Base-by-base conservation (phyloP, 305 asterid species). In the Salvia sclarea region DNA sequence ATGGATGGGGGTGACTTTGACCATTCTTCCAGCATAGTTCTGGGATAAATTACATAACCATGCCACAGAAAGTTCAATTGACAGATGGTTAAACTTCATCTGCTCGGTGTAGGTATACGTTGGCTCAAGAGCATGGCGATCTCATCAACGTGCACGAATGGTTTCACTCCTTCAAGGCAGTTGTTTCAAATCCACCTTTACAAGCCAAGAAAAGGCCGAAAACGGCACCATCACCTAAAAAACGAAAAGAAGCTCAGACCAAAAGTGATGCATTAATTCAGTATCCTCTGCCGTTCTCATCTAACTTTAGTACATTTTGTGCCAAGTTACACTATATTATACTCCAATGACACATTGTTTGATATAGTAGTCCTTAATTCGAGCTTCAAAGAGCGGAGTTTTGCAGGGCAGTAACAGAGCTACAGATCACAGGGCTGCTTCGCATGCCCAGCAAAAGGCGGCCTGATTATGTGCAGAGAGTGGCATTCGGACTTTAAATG, bases 391-490 rank as follows among this genome's bases (percentile, higher is more conserved):
- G 98, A 89, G 97, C 96, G 21, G 86, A 85, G 17, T 94, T 94
- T 77, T 94, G 97, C 80, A 86, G 96, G 86, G 97, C 96, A 50
- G 83, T 91, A 20, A 75, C 75, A 17, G 99, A 94, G 82, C 86
- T 91, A 54, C 99, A 94, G 79, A 88, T 91, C 31, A 81, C 90
- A 9, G 99, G 99, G 38, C 82, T 94, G 65, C 84, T 94, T 14
- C 90, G 97, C 63, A 83, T 88, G 92, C 99, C 97, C 66, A 86
- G 88, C 85, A 94, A 87, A 84, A 82, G 96, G 63, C 95, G 99
- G 14, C 96, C 97, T 3, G 96, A 94, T 82, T 94, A 67, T 61
- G 92, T 94, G 68, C 99, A 91, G 80, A 87, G 96, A 71, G 91
- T 86, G 65, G 96, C 93, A 11, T 94, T 94, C 72, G 99, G 97